phyloP scores from a whole-genome alignment of 1,284 basidiomycete genomes.

The Abortiporus biennis region DNA sequence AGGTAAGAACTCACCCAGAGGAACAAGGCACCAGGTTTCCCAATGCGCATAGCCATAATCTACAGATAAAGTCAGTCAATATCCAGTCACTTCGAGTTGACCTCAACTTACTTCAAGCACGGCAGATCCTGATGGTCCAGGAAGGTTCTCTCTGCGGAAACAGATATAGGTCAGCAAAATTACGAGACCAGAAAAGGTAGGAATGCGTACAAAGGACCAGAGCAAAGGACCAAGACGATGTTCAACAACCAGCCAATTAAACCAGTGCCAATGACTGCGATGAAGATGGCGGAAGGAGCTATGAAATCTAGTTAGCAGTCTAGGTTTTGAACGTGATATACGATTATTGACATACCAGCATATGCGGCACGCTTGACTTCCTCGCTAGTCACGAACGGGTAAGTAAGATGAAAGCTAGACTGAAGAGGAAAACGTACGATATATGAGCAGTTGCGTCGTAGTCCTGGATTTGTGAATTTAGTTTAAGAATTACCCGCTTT shows the following conservation, averaged over 20 bases:
- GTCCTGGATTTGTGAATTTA: slow-evolving; percentile 27
- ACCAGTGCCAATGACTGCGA: slow-evolving; percentile 85
- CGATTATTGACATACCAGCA: slow-evolving; percentile 44
- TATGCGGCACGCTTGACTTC: slow-evolving; percentile 88
- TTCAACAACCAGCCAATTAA: slow-evolving; percentile 81
- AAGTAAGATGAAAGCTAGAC: background rate
- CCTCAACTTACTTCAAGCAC: slow-evolving; percentile 51
- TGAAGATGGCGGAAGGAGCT: slow-evolving; percentile 77
- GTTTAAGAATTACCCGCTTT: slow-evolving; percentile 1
- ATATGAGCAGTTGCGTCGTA: slow-evolving; percentile 86
- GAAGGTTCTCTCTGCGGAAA: slow-evolving; percentile 48
- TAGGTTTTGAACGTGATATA: background rate
- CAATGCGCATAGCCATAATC: slow-evolving; percentile 74
- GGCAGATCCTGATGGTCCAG: slow-evolving; percentile 61
- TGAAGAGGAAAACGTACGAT: slow-evolving; percentile 44
- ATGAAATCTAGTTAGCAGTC: background rate
- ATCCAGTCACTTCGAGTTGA: background rate
- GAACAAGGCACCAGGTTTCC: slow-evolving; percentile 62
- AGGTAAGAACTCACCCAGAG: slow-evolving; percentile 56
- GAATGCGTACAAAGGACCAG: slow-evolving; percentile 55
- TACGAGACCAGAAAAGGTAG: background rate
- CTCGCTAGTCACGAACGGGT: slow-evolving; percentile 51
- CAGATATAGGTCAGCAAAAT: slow-evolving; percentile 3
- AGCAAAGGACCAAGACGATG: slow-evolving; percentile 79
- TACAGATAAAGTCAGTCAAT: slow-evolving; percentile 19